A percentile compares a stretch with the other conserved stretches of the same genome.
Evolutionary conservation across 1,139 yeast species (phyloP).

Genomic region (Petasospora fabianii): DNA sequence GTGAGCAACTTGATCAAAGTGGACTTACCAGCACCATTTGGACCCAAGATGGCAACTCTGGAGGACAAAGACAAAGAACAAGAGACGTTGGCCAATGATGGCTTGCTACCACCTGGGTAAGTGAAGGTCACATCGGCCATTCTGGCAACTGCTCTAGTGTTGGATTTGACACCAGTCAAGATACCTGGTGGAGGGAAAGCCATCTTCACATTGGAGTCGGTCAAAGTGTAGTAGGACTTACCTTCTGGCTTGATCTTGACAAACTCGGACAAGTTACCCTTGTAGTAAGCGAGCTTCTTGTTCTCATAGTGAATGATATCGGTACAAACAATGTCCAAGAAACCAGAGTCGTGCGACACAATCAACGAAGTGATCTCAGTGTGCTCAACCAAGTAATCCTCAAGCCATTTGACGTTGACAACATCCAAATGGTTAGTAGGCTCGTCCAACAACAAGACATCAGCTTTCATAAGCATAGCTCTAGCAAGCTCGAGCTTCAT

Average conservation of each 20-base stretch:
- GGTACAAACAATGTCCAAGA: constrained; percentile 92
- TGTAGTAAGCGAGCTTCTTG: constrained; percentile 91
- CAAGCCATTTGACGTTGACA: constrained; percentile 87
- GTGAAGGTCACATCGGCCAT: constrained; percentile 81
- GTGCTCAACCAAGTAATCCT: constrained; percentile 77
- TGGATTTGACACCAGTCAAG: constrained; percentile 91
- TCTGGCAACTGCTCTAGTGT: constrained; percentile 92
- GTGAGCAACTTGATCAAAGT: constrained; percentile 90
- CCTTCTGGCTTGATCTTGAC: constrained; percentile 95
- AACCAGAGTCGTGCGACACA: constrained; percentile 97
- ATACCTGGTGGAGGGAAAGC: constrained; percentile 98
- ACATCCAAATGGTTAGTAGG: constrained; percentile 99
- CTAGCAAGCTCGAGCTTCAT: constrained; percentile 97
- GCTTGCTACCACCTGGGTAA: constrained; percentile 86
- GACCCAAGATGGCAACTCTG: constrained; percentile 94
- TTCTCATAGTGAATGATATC: constrained; percentile 96
- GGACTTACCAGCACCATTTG: constrained; percentile 99
- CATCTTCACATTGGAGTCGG: constrained; percentile 92
- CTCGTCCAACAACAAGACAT: constrained; percentile 89
- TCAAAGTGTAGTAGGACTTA: constrained; percentile 90
- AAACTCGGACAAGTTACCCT: constrained; percentile 91
- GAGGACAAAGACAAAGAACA: constrained; percentile 89
- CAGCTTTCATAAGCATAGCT: constrained; percentile 98
- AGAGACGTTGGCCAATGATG: constrained; percentile 74
- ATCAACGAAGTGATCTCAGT: constrained; percentile 88